Evolutionary conservation across 202 grass and related monocot species (phyloP), one percentile per base, ranked within the genome.

Genomic region (Elaeis oleifera): DNA sequence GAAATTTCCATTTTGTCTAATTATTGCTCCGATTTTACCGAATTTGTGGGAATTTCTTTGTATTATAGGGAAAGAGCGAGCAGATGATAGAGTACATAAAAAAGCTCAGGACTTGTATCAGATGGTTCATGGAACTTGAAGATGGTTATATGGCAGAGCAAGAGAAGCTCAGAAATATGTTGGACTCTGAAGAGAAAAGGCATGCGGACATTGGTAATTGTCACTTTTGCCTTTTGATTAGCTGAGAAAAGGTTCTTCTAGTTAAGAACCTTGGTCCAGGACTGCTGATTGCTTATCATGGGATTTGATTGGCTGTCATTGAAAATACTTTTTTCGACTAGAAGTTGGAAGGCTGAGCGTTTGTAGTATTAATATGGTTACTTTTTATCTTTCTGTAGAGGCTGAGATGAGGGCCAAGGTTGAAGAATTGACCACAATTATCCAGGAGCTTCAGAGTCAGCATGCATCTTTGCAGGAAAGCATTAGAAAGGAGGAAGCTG

Each of bases 31-130:
- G 5, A 2, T 17, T 6, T 22, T 31, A 14, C 18, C 32, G 22
- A 54, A 27, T n/a, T 9, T 4, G 5, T 24, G 13, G 21, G 5
- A 20, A 52, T 6, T 61, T 17, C n/a, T 3, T 18, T 23, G 20
- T 50, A 58, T 58, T 22, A 23, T 52, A 99, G 95, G 95, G 95
- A 23, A 80, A 77, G 68, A 62, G 66, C 1, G 88, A 99, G 18
- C 95, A 87, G 75, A 85, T 92, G 83, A 84, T 68, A 3, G 88
- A 94, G 4, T 90, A 99, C 63, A 94, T 94, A 54, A 94, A 90
- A 74, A 84, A 92, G 62, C 79, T 99, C 5, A 86, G 89, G 39
- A 73, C 52, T 21, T 99, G 95, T 52, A 75, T 84, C 52, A 64
- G 62, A 4, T 94, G 88, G 95, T 79, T 70, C 57, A 76, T 72